Base-by-base conservation (phyloP, 2,329 filamentous ascomycete species). In the Colletotrichum sp. region DNA sequence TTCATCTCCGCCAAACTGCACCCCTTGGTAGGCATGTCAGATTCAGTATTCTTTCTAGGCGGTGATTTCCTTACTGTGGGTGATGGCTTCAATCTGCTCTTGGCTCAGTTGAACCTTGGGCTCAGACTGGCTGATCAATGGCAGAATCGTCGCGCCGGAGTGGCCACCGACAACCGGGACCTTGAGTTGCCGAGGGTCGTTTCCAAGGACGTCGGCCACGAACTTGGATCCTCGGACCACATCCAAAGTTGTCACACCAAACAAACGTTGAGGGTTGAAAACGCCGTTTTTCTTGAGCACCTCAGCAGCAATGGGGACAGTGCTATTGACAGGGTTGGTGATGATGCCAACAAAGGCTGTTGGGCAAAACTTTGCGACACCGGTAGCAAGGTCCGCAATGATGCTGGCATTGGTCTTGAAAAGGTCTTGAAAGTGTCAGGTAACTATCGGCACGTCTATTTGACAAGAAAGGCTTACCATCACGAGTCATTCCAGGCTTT, bases 331-430 rank as follows among this genome's bases (percentile, higher is more conserved):
- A 34, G 94, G 94, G 89, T 95, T 95, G 83, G 94, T 92, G 86
- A 95, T 95, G 87, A 95, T 91, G 83, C 95, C 89, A 85, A 95
- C 89, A 85, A 94, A 93, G 82, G 94, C 94, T 77, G 95, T 89
- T 79, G 94, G 93, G 80, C 92, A 89, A 83, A 92, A 88, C 77
- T 94, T 90, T 78, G 93, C 93, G 81, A 90, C 91, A 80, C 92
- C 93, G 89, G 95, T 94, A 84, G 93, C 92, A 78, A 95, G 89
- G 84, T 95, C 93, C 81, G 93, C 93, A 84, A 95, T 94, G 83
- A 95, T 95, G 81, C 92, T 94, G 83, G 94, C 94, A 84, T 95
- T 95, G 89, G 93, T 95, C 89, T 95, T 95, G 92, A 95, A 95
- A 14, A 73, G 71, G 28, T 73, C 71, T 73, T 52, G 43, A 21